Evolutionary conservation across 345 rosid species (phyloP).

Genomic region (Ceriops zippeliana): DNA sequence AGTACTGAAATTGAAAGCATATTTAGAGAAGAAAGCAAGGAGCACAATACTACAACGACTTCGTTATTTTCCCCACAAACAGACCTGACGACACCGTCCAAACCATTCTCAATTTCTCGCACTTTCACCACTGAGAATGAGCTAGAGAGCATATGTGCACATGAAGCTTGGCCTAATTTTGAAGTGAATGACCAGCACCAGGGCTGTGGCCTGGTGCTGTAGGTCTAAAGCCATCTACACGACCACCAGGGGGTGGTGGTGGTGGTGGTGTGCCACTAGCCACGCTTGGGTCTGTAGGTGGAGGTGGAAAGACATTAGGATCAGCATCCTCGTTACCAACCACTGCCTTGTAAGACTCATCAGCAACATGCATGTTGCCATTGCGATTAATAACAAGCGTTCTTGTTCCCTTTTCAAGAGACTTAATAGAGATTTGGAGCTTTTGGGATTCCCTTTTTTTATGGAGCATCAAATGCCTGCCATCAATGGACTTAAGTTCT

Average conservation of each 20-base stretch:
- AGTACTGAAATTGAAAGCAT: too few relatives aligned
- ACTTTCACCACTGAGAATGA: neutral
- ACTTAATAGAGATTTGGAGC: neutral
- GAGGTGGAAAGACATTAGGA: too few relatives aligned
- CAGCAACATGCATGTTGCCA: neutral
- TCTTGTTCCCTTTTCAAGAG: conserved; percentile 2
- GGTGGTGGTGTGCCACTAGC: neutral
- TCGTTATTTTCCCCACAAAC: too few relatives aligned
- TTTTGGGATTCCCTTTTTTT: conserved; percentile 1
- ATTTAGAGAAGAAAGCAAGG: too few relatives aligned
- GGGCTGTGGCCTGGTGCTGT: conserved; percentile 57
- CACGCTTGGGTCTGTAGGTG: conserved; percentile 12
- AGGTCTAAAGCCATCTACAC: conserved; percentile 45
- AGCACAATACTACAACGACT: too few relatives aligned
- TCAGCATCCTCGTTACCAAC: neutral
- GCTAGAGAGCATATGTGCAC: neutral
- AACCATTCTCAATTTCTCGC: too few relatives aligned
- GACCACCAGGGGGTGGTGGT: conserved; percentile 19
- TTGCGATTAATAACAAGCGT: neutral
- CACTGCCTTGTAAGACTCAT: neutral
- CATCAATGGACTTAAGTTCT: conserved; percentile 30
- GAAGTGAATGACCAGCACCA: conserved; percentile 43
- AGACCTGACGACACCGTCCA: too few relatives aligned
- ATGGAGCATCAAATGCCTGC: conserved; percentile 28
- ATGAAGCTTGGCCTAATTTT: conserved; percentile 21